Base-by-base conservation (phyloP, 129 eudicot species). In the Sambucus nigra region DNA sequence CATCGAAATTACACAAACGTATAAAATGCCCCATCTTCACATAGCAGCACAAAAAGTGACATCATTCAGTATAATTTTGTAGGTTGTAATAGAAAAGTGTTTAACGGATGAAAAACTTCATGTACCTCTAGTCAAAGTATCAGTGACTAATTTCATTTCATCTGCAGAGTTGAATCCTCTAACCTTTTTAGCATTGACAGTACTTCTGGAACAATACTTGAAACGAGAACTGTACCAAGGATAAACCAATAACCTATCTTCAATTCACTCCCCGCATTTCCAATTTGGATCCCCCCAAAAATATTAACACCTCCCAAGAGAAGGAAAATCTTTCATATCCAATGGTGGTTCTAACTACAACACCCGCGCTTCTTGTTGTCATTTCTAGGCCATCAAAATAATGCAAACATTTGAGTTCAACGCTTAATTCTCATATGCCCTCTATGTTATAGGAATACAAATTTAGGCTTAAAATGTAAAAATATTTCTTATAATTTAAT, bases 321-420 rank as follows among this genome's bases (percentile, higher is more conserved):
- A 23, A 91, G 91, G 45, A 84, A 75, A 46, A 81, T 55, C 55
- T 85, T 73, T 25, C 98, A 95, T 9, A 75, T 53, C 69, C 88
- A 81, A 42, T 72, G 79, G 56, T 85, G 98, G 72, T 85, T 85
- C 83, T 74, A 70, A 18, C 73, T 82, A 95, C 98, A 91, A 33
- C 66, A 80, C 76, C 61, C 69, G 25, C 98, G 76, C 44, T 57
- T 76, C 71, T 86, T 91, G 57, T 89, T 82, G 48, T 79, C 95
- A 47, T 75, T 79, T 31, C 73, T 69, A 28, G 99, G 99, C 42
- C 99, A 60, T 57, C 70, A 16, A 46, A 86, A 72, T 71, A 91
- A 82, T 4, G 99, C 99, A 66, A 74, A 21, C 20, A 91, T 82
- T 95, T 88, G 73, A 38, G 60, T n/a, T n/a, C n/a, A n/a, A n/a